Evolutionary conservation across 306 rosid genomes (phyloP).

Genomic region (Dicorynia guianensis): DNA sequence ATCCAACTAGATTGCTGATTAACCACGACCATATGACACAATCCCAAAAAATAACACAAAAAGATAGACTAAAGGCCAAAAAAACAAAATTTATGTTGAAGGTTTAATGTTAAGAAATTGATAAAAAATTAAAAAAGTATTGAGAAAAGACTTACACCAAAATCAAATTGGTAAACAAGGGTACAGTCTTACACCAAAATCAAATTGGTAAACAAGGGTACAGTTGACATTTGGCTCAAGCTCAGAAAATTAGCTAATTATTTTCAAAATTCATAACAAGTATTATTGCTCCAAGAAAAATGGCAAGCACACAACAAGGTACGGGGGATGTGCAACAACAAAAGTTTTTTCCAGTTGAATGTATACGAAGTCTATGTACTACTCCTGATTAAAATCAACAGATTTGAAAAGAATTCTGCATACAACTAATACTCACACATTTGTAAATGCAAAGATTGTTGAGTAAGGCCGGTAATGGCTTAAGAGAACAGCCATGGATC

Average conservation of each 20-base stretch:
- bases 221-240: constrained; percentile 15
- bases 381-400: neutral
- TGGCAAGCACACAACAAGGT: neutral
- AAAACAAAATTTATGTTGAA: neutral
- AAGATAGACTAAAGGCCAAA: constrained; percentile 5
- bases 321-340: constrained; percentile 9
- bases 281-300: no score
- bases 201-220: constrained; percentile 6
- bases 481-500: constrained; percentile 92
- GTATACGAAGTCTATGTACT: neutral
- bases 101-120: neutral
- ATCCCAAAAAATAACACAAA: constrained; percentile 2
- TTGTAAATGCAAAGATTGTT: constrained; percentile 96
- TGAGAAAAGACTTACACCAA: neutral
- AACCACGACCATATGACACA: neutral
- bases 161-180: constrained; percentile 9
- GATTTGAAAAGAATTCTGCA: neutral
- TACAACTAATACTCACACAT: constrained; percentile 69
- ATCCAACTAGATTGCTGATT: constrained; percentile 6
- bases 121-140: no score
- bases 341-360: constrained; percentile 24
- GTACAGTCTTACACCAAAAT: neutral
- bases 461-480: constrained; percentile 91
- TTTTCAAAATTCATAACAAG: neutral
- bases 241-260: constrained; percentile 16